These are phyloP conservation scores for Teratosphaeriaceae sp. DNA, from an alignment of 2,329 filamentous ascomycete species.

Conservation along the genomic window DNA sequence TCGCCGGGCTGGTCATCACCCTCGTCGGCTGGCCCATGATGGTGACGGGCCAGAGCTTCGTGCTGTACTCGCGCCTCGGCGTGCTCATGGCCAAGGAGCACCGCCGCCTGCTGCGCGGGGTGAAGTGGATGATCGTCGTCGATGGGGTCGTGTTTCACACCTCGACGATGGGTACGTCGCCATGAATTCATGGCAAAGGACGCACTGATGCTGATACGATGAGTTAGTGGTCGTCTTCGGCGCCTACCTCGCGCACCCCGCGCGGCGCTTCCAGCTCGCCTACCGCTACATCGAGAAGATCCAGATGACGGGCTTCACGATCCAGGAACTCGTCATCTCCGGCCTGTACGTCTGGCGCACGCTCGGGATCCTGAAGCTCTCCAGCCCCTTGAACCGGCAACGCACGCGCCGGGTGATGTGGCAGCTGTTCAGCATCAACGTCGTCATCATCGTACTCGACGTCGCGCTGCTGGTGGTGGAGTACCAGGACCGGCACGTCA, in stretches of 20 bases:
- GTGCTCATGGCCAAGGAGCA: conserved; percentile 42
- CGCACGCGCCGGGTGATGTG: conserved; percentile 22
- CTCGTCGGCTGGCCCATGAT: conserved; percentile 48
- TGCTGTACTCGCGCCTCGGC: conserved; percentile 56
- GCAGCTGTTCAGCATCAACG: conserved; percentile 30
- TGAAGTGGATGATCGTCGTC: conserved; percentile 51
- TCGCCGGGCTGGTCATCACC: conserved; percentile 10
- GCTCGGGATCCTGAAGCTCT: conserved; percentile 6
- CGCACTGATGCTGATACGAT: neutral
- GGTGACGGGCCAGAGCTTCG: conserved; percentile 55
- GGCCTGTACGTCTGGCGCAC: conserved; percentile 17
- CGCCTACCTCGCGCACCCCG: conserved; percentile 31
- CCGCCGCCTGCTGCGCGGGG: conserved; percentile 38
- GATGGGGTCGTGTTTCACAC: conserved; percentile 48
- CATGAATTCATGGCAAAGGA: no score
- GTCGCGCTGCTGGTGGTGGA: conserved; percentile 26
- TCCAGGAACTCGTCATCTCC: conserved; percentile 30
- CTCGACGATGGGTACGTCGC: conserved; percentile 33
- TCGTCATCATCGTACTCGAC: conserved; percentile 29
- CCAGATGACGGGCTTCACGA: conserved; percentile 35
- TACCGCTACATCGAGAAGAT: conserved; percentile 37
- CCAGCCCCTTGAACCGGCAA: neutral
- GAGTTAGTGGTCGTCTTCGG: conserved; percentile 48
- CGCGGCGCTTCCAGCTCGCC: conserved; percentile 15
- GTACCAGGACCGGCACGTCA: conserved; percentile 20